These are phyloP conservation scores for Blastobotrys persicus DNA, from an alignment of 1,139 yeast species.

Conservation along the genomic window DNA sequence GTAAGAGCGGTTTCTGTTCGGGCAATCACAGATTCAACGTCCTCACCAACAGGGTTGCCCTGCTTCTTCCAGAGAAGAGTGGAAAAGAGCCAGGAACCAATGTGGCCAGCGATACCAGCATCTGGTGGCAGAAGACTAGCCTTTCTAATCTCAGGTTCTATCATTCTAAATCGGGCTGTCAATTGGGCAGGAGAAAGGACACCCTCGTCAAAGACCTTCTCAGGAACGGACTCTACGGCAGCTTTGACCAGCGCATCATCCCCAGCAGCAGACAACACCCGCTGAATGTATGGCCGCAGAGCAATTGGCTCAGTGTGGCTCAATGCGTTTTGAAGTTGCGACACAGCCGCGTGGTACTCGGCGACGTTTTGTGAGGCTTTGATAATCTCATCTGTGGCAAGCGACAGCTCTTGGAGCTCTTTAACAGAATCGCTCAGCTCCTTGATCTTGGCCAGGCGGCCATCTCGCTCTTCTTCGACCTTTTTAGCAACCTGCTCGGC, in stretches of 20 bases:
- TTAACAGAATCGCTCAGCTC: slow-evolving; percentile 57
- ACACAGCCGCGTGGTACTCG: slow-evolving; percentile 55
- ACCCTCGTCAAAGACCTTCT: slow-evolving; percentile 53
- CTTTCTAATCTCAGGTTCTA: slow-evolving; percentile 83
- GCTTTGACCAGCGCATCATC: slow-evolving; percentile 48
- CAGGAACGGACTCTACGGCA: slow-evolving; percentile 47
- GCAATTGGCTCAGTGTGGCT: slow-evolving; percentile 38
- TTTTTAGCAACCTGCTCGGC: slow-evolving; percentile 59
- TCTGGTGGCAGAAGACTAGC: slow-evolving; percentile 89
- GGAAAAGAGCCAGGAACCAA: slow-evolving; percentile 75
- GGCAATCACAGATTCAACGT: slow-evolving; percentile 84
- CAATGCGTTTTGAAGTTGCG: slow-evolving; percentile 52
- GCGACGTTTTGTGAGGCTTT: slow-evolving; percentile 55
- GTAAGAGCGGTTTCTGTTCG: slow-evolving; percentile 76
- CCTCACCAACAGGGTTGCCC: slow-evolving; percentile 72
- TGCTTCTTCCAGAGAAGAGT: slow-evolving; percentile 63
- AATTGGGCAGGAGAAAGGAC: slow-evolving; percentile 51
- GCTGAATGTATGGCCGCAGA: slow-evolving; percentile 38
- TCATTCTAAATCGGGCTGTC: slow-evolving; percentile 67
- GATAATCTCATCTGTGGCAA: slow-evolving; percentile 57
- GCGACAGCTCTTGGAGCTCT: slow-evolving; percentile 58
- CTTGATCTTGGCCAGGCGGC: slow-evolving; percentile 68
- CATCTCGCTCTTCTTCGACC: slow-evolving; percentile 77
- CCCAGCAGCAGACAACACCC: slow-evolving; percentile 43
- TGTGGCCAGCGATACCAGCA: slow-evolving; percentile 92